Conservation (phyloP, 805 yeast species). For the Torulaspora microellipsoides region DNA sequence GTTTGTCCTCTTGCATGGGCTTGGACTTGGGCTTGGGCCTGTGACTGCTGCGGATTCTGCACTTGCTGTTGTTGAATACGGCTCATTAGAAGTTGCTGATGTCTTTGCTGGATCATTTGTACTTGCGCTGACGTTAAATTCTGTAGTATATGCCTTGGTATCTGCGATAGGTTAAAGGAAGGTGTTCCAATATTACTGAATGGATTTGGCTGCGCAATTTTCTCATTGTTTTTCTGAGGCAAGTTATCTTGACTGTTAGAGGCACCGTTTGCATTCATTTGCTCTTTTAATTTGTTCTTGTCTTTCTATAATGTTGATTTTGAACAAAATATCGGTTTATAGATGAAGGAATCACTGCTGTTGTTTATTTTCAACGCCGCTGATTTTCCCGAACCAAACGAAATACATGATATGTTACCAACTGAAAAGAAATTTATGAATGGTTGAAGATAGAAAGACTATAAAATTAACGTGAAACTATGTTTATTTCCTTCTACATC, state of each 20-base stretch:
- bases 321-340: no score
- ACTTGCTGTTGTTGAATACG: slow-evolving; percentile 26
- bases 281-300: background rate
- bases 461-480: slow-evolving; percentile 1
- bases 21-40: slow-evolving; percentile 7
- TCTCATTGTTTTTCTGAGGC: slow-evolving; percentile 1
- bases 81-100: slow-evolving; percentile 30
- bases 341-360: no score
- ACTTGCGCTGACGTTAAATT: slow-evolving; percentile 31
- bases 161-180: slow-evolving; percentile 31
- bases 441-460: no score
- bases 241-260: slow-evolving; percentile 3
- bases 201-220: slow-evolving; percentile 15
- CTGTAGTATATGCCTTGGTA: slow-evolving; percentile 33
- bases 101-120: slow-evolving; percentile 34
- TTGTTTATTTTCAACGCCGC: slow-evolving; percentile 2
- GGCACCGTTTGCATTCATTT: slow-evolving; percentile 7
- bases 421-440: no score
- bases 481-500: slow-evolving; percentile 31
- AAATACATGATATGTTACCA: no score
- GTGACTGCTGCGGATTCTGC: slow-evolving; percentile 11
- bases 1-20: slow-evolving; percentile 3
- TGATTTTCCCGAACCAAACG: background rate
- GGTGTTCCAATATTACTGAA: slow-evolving; percentile 35
- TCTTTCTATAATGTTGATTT: no score